Base-by-base conservation (phyloP, 2,329 filamentous ascomycete genomes). In the Pseudocercospora crystallina region DNA sequence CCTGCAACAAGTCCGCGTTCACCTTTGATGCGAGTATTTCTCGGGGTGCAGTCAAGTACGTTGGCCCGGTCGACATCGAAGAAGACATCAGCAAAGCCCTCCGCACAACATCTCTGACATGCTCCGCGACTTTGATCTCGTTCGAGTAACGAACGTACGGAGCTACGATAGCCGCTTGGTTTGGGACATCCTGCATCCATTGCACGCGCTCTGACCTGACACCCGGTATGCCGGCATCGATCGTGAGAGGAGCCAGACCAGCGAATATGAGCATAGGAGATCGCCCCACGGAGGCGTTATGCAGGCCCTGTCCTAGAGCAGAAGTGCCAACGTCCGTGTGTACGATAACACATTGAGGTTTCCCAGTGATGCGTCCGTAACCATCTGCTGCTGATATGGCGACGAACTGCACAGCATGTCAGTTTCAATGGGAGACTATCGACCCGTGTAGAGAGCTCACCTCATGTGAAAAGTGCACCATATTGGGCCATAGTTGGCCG, bases 51-150 rank as follows among this genome's bases (percentile, higher is more conserved):
- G 80, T 83, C 5, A 94, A 73, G 60, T 94, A 92, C 1, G 88
- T 86, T 0, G 89, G 89, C 0, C 89, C 89, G 53, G 85, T 79
- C 0, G 88, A 88, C 39, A 84, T 84, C 20, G 82, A 87, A 31
- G 73, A 84, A 0, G 89, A 87, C 64, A 91, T 92, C 58, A 89
- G 85, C 43, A 94, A 69, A 0, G 89, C 88, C 0, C 89, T 84
- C 63, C 87, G 88, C 49, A 94, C 86, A 73, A 92, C 85, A 72
- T 91, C 87, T 74, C 91, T 91, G 51, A 92, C 81, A 63, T 92
- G 92, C 63, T 82, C 81, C 12, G 87, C 87, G 1, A 84, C 85
- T 72, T 89, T 90, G 66, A 92, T 83, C 72, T 94, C 89, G 3
- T 77, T 87, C 0, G 84, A 72, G 65, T 91, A 94, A 8, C 89